These are phyloP conservation scores for Fusarium palustre DNA, from an alignment of 2,329 filamentous ascomycete genomes.

Conservation along the genomic window DNA sequence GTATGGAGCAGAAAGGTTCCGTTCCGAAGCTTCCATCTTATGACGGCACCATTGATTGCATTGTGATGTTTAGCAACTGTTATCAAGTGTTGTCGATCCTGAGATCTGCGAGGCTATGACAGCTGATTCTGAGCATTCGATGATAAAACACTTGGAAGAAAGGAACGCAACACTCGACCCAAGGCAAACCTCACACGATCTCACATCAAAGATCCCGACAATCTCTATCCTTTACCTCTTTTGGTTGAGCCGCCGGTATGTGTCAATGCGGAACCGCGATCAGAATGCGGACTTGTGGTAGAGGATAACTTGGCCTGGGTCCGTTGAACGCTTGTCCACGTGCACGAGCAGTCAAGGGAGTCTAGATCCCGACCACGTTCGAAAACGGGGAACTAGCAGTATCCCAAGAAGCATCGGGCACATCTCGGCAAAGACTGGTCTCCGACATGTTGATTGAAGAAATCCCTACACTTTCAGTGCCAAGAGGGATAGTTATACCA, in stretches of 20 bases:
- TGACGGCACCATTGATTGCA: background rate
- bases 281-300: background rate
- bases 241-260: background rate
- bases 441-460: background rate
- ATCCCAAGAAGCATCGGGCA: background rate
- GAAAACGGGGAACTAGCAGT: background rate
- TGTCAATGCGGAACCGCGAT: background rate
- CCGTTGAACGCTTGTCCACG: background rate
- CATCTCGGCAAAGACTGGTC: background rate
- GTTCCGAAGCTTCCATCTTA: background rate
- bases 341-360: background rate
- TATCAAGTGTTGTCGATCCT: background rate
- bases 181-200: background rate
- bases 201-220: background rate
- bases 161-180: background rate
- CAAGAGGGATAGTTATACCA: background rate
- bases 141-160: background rate
- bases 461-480: background rate
- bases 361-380: background rate
- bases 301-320: background rate
- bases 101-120: background rate
- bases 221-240: background rate
- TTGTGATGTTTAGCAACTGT: background rate
- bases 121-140: background rate
- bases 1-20: background rate